phyloP scores from a whole-genome alignment of 768 basidiomycete genomes.

The Kwoniella shandongensis region DNA sequence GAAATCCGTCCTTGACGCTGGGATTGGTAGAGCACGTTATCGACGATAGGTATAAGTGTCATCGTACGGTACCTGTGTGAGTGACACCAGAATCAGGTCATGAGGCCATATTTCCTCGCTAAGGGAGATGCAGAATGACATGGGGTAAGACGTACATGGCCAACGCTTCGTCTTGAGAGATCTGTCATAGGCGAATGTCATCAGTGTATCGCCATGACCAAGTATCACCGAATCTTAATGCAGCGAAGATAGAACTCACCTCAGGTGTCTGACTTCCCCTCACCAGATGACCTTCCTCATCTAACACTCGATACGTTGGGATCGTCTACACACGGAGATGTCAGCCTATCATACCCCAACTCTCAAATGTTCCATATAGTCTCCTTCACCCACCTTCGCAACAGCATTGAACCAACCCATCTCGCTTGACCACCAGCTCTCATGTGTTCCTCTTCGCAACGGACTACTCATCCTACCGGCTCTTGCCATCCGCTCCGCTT shows the following conservation, averaged over 20 bases:
- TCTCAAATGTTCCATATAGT: no score
- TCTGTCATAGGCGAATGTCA: conserved; percentile 30
- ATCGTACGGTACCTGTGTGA: conserved; percentile 37
- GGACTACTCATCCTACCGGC: conserved; percentile 40
- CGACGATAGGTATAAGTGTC: conserved; percentile 64
- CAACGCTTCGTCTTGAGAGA: conserved; percentile 43
- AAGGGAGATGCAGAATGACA: conserved; percentile 48
- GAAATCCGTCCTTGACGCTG: conserved; percentile 76
- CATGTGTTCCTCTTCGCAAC: conserved; percentile 45
- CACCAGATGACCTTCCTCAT: conserved; percentile 71
- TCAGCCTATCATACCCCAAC: neutral
- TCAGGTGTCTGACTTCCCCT: conserved; percentile 74
- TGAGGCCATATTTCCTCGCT: no score
- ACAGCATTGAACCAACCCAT: conserved; percentile 51
- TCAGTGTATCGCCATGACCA: no score
- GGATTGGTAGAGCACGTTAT: conserved; percentile 84
- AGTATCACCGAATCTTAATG: no score
- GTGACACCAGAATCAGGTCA: no score
- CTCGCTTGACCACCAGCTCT: conserved; percentile 47
- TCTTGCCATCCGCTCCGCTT: conserved; percentile 37
- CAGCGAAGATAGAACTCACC: conserved; percentile 56
- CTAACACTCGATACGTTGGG: conserved; percentile 82
- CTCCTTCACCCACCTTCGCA: conserved; percentile 36
- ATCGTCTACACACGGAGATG: conserved; percentile 55
- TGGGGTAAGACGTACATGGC: conserved; percentile 71